A percentile compares a stretch with the other conserved stretches of the same genome.
These are phyloP conservation scores for Pseudopediastrum boryanum DNA, from an alignment of 139 green algal species.

Conservation along the genomic window DNA sequence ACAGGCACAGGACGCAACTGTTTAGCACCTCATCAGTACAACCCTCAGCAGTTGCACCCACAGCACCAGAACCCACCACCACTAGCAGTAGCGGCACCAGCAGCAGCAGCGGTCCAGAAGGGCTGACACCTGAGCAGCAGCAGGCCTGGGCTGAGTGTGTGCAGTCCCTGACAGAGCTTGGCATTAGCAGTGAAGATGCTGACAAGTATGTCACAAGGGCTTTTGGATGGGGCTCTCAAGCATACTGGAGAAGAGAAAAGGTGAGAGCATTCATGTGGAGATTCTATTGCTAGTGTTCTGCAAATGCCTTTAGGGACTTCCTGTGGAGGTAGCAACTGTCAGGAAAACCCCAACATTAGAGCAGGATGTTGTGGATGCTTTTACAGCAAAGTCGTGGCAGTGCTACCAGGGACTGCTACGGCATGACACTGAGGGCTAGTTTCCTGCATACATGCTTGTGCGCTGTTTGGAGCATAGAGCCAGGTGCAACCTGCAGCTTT, in stretches of 20 bases:
- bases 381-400: no score
- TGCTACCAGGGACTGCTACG: no score
- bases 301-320: no score
- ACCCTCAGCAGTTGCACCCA: not conserved
- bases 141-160: slow-evolving; percentile 10
- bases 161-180: slow-evolving; percentile 22
- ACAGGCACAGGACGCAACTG: no score
- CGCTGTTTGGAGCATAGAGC: no score
- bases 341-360: no score
- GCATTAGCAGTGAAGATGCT: slow-evolving; percentile 9
- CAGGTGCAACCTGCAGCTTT: no score
- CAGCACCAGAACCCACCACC: not conserved
- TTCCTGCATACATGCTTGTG: no score
- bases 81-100: not conserved
- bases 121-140: not conserved
- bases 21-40: not conserved
- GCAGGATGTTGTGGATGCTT: no score
- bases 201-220: slow-evolving; percentile 28
- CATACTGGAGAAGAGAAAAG: slow-evolving; percentile 56
- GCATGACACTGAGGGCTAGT: no score
- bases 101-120: not conserved
- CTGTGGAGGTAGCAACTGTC: no score
- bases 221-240: slow-evolving; percentile 50
- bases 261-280: slow-evolving; percentile 3
- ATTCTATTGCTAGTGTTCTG: no score